Conservation (phyloP, 257 asterid species). For the Jasminum sambac region DNA sequence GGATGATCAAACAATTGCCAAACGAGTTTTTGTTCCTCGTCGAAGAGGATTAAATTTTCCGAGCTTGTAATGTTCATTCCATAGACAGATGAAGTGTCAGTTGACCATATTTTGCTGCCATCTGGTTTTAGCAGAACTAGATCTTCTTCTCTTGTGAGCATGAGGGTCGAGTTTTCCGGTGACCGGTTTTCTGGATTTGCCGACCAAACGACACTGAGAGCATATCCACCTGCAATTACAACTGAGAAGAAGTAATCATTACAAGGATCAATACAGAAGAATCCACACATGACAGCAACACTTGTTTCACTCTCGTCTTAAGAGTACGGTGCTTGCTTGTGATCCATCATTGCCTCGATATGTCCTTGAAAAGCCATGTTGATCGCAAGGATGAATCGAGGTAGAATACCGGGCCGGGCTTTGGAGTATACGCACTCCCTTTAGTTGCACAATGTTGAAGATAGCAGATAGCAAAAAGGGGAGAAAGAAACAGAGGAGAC, state of each 20-base stretch:
- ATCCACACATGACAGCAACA: background rate
- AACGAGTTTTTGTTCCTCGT: background rate
- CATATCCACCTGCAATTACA: background rate
- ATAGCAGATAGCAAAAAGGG: background rate
- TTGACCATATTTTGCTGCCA: background rate
- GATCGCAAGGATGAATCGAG: background rate
- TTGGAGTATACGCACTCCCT: background rate
- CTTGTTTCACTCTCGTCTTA: background rate
- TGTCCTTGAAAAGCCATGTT: background rate
- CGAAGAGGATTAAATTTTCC: background rate
- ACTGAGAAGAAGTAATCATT: background rate
- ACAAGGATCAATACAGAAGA: background rate
- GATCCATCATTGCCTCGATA: background rate
- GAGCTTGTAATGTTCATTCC: background rate
- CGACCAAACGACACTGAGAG: background rate
- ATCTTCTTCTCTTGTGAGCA: background rate
- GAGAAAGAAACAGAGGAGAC: background rate
- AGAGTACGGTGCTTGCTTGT: background rate
- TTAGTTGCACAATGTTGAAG: background rate
- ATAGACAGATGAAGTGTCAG: background rate
- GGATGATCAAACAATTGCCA: slow-evolving; percentile 4
- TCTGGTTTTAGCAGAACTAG: background rate
- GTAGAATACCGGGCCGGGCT: background rate
- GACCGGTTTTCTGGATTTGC: background rate
- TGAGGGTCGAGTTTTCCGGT: background rate